Evolutionary conservation across 192 early-diverging fungal genomes (phyloP), one percentile per base, ranked within the genome.

Genomic region (Phycomyces nitens): DNA sequence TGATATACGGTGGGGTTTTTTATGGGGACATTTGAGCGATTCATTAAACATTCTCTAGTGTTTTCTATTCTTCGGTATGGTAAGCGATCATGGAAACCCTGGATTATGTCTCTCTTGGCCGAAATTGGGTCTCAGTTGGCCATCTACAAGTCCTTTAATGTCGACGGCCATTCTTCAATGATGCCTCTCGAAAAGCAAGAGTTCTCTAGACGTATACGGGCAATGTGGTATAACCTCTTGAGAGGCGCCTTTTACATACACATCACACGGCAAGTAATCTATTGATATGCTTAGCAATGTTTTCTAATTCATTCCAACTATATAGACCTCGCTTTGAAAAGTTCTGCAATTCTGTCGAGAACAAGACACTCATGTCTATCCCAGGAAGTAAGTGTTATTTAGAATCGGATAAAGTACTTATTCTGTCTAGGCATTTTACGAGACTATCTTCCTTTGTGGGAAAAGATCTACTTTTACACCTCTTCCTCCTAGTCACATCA

Each of bases 401-500:
- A n/a, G n/a, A n/a, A n/a, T n/a, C n/a, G n/a, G n/a, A n/a, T n/a
- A n/a, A n/a, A n/a, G n/a, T n/a, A n/a, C n/a, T n/a, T n/a, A n/a
- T n/a, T 42, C 18, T 39, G 16, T 18, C 27, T 52, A 60, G 65
- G 60, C 40, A 51, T 94, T 44, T 75, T 94, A 41, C 82, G 83
- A 22, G 94, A 96, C 74, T 96, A 96, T 73, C 86, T 91, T 69
- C 91, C 92, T 6, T 77, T 96, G 21, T 94, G 91, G 91, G 87
- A 96, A 76, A 83, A 84, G 50, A 85, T 92, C 63, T 90, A 96
- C 73, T 96, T 93, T 68, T 96, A 96, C 73, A 96, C 87, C 5
- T 79, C 85, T 14, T 82, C 70, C 7, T 83, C 84, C 16, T 83
- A 81, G 66, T 24, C 40, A 42, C 41, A 42, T 10, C 14, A 42